Base-by-base conservation (phyloP, 805 yeast species). In the Ogataea haglerorum region DNA sequence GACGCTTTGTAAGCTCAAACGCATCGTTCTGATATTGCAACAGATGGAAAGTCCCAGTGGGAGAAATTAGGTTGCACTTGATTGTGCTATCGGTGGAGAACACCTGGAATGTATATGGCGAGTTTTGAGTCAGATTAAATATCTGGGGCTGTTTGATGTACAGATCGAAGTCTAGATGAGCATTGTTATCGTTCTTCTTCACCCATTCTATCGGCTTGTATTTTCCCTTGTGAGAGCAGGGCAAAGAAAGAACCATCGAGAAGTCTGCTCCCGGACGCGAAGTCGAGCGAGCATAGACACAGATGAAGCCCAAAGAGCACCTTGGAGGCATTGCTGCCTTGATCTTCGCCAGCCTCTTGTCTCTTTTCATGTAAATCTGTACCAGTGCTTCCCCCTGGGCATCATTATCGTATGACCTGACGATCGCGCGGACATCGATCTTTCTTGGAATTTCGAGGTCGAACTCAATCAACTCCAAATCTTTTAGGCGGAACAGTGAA, bases 121-220 rank as follows among this genome's bases (percentile, higher is more conserved):
- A 78, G 15, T 77, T 77, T 14, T 64, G 65, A 7, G 72, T 64
- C 34, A 93, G 63, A 43, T 74, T 70, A 50, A 73, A 75, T 46
- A 82, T 76, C 60, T 91, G 98, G 2, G 99, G 99, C 49, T 84
- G 87, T 40, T 78, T 72, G 42, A 93, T 75, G 61, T 91, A 93
- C 34, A 88, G 61, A 58, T 91, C 99, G 46, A 81, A 78, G 31
- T 72, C 70, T 12, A 50, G 24, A 54, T 76, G 79, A 21, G 82
- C 74, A 13, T 84, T 81, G 0, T 91, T 78, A 2, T 93, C 88
- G 49, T 75, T 81, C 38, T 87, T 67, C 14, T 78, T 77, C 13
- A 85, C 86, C 67, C 66, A 61, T 46, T 80, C 80, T 36, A 80
- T 72, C 10, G 76, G 73, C 52, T 75, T 80, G 54, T 72, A 71